Conservation (phyloP, 2,329 filamentous ascomycete genomes). For the Verticillium longisporum region DNA sequence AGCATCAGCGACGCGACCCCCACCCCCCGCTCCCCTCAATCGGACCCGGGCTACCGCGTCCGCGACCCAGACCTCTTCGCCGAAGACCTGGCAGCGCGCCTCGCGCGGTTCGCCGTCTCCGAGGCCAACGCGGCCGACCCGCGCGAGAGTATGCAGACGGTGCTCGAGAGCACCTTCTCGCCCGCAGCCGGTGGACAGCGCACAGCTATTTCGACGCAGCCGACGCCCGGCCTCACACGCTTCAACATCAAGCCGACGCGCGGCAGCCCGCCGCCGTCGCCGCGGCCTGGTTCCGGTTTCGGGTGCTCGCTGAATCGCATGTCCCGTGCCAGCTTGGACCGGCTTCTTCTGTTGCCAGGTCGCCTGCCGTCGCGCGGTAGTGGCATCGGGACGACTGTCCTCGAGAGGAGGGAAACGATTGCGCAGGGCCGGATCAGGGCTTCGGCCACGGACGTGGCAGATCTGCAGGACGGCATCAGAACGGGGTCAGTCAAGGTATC, state of each 20-base stretch:
- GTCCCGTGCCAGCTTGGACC: no score
- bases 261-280: no score
- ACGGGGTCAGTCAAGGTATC: background rate
- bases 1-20: background rate
- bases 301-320: no score
- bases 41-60: background rate
- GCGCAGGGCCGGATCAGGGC: background rate
- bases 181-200: background rate
- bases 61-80: background rate
- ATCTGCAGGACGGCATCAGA: background rate
- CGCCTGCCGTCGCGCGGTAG: no score
- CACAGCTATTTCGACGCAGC: background rate
- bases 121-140: background rate
- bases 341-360: no score
- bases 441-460: background rate
- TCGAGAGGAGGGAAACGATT: background rate
- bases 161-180: background rate
- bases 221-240: background rate
- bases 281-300: no score
- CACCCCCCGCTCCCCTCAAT: background rate
- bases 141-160: background rate
- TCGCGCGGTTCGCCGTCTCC: background rate
- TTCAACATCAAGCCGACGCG: no score
- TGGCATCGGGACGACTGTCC: background rate
- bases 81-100: background rate